These are phyloP conservation scores for Phytomonas sp. DNA, from an alignment of 208 protist genomes.

Conservation along the genomic window DNA sequence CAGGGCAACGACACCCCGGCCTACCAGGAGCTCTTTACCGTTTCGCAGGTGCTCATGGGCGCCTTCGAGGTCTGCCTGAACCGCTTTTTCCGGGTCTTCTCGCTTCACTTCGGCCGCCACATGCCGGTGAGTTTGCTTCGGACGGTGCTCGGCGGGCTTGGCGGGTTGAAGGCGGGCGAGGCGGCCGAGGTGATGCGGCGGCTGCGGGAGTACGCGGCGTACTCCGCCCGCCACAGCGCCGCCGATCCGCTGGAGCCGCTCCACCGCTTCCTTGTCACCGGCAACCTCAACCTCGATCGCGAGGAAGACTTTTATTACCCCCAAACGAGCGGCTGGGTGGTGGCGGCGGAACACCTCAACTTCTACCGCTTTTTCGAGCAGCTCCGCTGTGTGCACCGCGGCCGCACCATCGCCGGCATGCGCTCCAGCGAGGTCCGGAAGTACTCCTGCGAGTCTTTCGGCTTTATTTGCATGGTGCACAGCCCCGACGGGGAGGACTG, in stretches of 20 bases:
- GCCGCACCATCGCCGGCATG: conserved; percentile 98
- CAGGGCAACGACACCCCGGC: conserved; percentile 95
- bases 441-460: conserved; percentile 98
- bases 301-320: conserved; percentile 84
- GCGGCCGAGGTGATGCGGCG: conserved; percentile 35
- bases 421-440: conserved; percentile 97
- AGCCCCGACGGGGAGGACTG: conserved; percentile 99
- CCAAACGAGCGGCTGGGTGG: conserved; percentile 93
- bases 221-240: conserved; percentile 25
- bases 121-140: conserved; percentile 48
- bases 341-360: conserved; percentile 99
- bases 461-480: conserved; percentile 99
- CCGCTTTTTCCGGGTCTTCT: conserved; percentile 43
- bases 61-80: conserved; percentile 87
- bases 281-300: conserved; percentile 79
- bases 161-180: conserved; percentile 11
- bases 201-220: conserved; percentile 50
- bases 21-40: conserved; percentile 95
- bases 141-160: conserved; percentile 22
- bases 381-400: conserved; percentile 97
- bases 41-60: conserved; percentile 91
- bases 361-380: conserved; percentile 98
- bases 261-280: conserved; percentile 64
- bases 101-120: conserved; percentile 44
- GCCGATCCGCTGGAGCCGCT: conserved; percentile 49